These are phyloP conservation scores for Hymenoscyphus repandus DNA, from an alignment of 2,329 filamentous ascomycete species.

Conservation along the genomic window DNA sequence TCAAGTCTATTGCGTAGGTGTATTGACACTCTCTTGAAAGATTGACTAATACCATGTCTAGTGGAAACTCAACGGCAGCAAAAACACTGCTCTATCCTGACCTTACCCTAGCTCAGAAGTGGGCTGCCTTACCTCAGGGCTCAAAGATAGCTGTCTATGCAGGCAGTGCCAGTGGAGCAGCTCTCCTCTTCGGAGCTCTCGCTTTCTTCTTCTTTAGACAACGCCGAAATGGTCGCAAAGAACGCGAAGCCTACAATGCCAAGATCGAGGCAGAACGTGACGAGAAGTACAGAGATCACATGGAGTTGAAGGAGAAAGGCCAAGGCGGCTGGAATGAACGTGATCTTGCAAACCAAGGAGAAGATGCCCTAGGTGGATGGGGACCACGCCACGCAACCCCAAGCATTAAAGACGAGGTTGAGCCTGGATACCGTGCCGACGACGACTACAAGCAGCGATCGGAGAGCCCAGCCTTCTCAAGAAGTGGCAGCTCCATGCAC, in stretches of 20 bases:
- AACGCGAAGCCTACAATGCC: constrained; percentile 39
- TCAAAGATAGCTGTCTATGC: constrained; percentile 51
- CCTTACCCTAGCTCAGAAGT: constrained; percentile 47
- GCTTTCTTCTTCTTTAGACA: constrained; percentile 52
- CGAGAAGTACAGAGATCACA: constrained; percentile 24
- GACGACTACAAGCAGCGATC: constrained; percentile 13
- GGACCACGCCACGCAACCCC: constrained; percentile 17
- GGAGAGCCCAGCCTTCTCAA: constrained; percentile 8
- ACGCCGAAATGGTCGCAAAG: constrained; percentile 45
- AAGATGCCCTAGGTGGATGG: constrained; percentile 28
- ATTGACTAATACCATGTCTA: constrained; percentile 28
- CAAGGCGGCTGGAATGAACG: constrained; percentile 24
- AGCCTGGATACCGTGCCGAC: neutral
- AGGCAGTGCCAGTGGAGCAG: constrained; percentile 40
- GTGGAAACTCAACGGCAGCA: constrained; percentile 52
- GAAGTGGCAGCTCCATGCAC: constrained; percentile 5
- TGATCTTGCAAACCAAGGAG: constrained; percentile 19
- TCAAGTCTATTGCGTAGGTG: constrained; percentile 50
- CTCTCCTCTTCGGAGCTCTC: constrained; percentile 37
- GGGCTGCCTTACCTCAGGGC: constrained; percentile 43
- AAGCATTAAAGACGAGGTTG: constrained; percentile 7
- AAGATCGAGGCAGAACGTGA: constrained; percentile 28
- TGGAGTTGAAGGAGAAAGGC: constrained; percentile 28
- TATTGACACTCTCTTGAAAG: neutral
- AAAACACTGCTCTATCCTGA: constrained; percentile 36